Conservation (phyloP, 805 yeast genomes). For the Saccharomycopsis babjevae region DNA sequence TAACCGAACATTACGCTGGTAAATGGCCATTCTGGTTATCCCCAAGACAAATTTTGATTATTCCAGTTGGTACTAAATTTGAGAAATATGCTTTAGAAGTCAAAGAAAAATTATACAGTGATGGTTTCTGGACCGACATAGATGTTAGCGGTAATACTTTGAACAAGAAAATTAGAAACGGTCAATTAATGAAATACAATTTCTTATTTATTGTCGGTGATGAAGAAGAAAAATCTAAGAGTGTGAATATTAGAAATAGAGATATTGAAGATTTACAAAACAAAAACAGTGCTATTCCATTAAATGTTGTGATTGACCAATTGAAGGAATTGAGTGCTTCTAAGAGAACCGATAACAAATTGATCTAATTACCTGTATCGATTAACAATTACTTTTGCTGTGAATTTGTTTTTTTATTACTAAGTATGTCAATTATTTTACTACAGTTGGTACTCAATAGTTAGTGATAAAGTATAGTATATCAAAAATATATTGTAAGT, state of each 20-base stretch:
- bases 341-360: conserved; percentile 59
- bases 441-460: not conserved
- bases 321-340: conserved; percentile 57
- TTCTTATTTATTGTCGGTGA: conserved; percentile 96
- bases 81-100: conserved; percentile 82
- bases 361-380: not conserved
- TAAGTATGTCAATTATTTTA: not conserved
- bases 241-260: conserved; percentile 95
- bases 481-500: not conserved
- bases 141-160: conserved; percentile 92
- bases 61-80: conserved; percentile 94
- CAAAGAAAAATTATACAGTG: conserved; percentile 46
- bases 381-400: not conserved
- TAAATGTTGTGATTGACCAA: conserved; percentile 63
- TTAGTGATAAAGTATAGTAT: not conserved
- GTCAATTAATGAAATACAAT: conserved; percentile 90
- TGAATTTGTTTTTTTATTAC: not conserved
- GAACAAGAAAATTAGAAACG: conserved; percentile 96
- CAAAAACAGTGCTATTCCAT: conserved; percentile 73
- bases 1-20: conserved; percentile 97
- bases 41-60: conserved; percentile 95
- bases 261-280: conserved; percentile 88
- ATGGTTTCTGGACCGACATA: conserved; percentile 84
- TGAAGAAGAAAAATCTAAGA: conserved; percentile 66
- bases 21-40: conserved; percentile 99